These are phyloP conservation scores for Aspergillus sergii DNA, from an alignment of 2,329 filamentous ascomycete genomes.

Conservation along the genomic window DNA sequence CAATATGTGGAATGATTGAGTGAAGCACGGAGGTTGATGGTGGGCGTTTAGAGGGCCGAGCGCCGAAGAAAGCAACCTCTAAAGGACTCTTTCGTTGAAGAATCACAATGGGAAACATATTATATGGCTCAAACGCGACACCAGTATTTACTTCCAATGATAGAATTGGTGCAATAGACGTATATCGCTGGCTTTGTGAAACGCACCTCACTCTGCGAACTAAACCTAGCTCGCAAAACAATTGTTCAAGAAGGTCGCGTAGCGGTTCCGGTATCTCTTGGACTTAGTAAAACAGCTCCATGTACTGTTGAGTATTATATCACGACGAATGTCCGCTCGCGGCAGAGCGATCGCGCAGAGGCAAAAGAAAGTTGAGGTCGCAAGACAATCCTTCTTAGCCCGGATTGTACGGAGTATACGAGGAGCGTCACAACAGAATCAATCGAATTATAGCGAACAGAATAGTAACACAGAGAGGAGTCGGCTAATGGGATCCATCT, in stretches of 20 bases:
- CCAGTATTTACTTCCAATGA: neutral
- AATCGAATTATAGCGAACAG: conserved; percentile 6
- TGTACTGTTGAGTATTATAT: conserved; percentile 1
- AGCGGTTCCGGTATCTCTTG: neutral
- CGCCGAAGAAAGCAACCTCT: neutral
- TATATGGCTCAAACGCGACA: neutral
- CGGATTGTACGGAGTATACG: neutral
- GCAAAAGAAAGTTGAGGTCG: neutral
- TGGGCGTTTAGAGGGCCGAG: neutral
- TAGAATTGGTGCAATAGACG: neutral
- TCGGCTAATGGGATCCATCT: conserved; percentile 10
- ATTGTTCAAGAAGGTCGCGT: neutral
- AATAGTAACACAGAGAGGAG: conserved; percentile 8
- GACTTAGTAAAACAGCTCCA: conserved; percentile 9
- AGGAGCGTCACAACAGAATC: conserved; percentile 9
- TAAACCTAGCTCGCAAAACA: neutral
- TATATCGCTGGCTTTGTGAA: neutral
- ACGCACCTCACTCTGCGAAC: conserved; percentile 1
- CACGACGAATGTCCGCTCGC: neutral
- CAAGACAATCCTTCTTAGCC: neutral
- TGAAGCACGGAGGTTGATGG: neutral
- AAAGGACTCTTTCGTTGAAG: neutral
- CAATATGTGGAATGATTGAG: neutral
- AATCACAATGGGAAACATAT: neutral
- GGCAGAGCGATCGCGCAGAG: neutral